Percentiles rank a stretch among this genome's conserved stretches.
Conservation (phyloP, 108 stramenopile species). For the Nannochloropsis salina region DNA sequence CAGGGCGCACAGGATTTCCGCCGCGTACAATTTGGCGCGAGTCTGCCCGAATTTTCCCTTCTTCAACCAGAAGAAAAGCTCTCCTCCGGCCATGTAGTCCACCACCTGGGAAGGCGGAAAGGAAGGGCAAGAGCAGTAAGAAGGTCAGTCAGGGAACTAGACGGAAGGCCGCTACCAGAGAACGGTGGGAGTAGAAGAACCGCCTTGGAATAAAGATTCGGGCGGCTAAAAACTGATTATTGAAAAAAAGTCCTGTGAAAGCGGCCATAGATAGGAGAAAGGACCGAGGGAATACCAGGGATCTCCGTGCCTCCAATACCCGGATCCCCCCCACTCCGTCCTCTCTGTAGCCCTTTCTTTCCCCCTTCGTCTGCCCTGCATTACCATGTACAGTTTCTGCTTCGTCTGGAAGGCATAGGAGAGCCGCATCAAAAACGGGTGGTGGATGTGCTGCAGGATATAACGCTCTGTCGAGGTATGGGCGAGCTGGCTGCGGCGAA, state of each 20-base stretch:
- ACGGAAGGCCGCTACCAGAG: not conserved
- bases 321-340: too few species aligned
- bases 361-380: too few species aligned
- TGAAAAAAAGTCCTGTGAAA: too few species aligned
- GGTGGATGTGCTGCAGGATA: constrained; percentile 64
- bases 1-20: constrained; percentile 30
- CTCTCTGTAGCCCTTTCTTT: too few species aligned
- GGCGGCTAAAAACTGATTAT: too few species aligned
- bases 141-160: not conserved
- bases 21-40: constrained; percentile 28
- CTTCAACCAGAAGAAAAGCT: constrained; percentile 44
- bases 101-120: not conserved
- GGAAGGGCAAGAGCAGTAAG: not conserved
- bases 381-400: constrained; percentile 53
- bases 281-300: too few species aligned
- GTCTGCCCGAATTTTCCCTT: constrained; percentile 34
- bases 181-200: too few species aligned
- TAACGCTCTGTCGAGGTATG: constrained; percentile 85
- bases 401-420: constrained; percentile 56
- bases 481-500: constrained; percentile 79
- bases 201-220: too few species aligned
- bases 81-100: constrained; percentile 44
- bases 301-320: too few species aligned
- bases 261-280: too few species aligned
- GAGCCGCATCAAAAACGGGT: constrained; percentile 55